phyloP scores from a whole-genome alignment of 352 stramenopile genomes.

The Globisporangium takayamanum region DNA sequence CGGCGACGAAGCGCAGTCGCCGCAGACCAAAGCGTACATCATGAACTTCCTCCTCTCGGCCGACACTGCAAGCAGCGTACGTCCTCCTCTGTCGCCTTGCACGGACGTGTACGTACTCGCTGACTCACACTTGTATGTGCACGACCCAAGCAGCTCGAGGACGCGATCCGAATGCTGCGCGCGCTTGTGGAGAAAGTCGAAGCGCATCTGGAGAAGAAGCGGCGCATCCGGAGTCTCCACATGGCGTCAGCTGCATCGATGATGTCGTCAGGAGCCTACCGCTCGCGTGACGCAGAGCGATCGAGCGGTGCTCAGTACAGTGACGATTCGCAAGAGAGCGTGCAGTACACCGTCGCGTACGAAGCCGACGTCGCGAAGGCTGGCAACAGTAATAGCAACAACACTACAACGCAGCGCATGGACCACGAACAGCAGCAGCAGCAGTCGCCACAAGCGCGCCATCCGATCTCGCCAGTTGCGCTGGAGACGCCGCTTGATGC shows the following conservation, averaged over 20 bases:
- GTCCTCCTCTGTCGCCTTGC: background rate
- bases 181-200: slow-evolving; percentile 45
- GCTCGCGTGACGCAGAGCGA: too few relatives aligned
- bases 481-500: slow-evolving; percentile 7
- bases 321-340: too few relatives aligned
- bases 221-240: slow-evolving; percentile 14
- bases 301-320: too few relatives aligned
- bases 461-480: background rate
- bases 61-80: slow-evolving; percentile 27
- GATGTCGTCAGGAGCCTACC: background rate
- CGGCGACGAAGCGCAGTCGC: slow-evolving; percentile 31
- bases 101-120: background rate
- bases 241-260: background rate
- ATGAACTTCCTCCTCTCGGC: slow-evolving; percentile 61
- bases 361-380: too few relatives aligned
- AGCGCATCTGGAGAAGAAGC: slow-evolving; percentile 41
- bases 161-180: slow-evolving; percentile 31
- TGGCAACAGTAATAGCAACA: too few relatives aligned
- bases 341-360: too few relatives aligned
- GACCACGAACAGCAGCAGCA: too few relatives aligned
- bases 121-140: too few relatives aligned
- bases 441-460: too few relatives aligned
- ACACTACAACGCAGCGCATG: too few relatives aligned
- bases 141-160: slow-evolving; percentile 25
- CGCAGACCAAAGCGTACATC: slow-evolving; percentile 22